Evolutionary conservation across 768 basidiomycete genomes (phyloP).

Genomic region (Hygrophorus pudorinus): DNA sequence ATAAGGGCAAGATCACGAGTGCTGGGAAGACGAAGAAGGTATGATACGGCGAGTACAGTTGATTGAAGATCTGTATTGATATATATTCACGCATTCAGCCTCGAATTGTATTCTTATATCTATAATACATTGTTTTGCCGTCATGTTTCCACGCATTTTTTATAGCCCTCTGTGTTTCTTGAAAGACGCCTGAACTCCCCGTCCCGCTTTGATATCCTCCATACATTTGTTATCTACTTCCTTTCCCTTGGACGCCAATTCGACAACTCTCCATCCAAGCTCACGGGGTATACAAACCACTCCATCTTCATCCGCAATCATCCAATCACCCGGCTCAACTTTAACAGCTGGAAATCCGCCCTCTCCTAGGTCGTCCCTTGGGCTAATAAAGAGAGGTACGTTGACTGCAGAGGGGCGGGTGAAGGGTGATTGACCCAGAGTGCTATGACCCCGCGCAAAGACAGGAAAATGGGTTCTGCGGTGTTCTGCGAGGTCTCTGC

Average conservation of each 20-base stretch:
- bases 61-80: too few relatives aligned
- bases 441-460: constrained; percentile 74
- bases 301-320: constrained; percentile 84
- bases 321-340: constrained; percentile 69
- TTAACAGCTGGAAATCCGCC: constrained; percentile 42
- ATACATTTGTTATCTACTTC: constrained; percentile 64
- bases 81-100: too few relatives aligned
- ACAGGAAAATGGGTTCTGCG: constrained; percentile 63
- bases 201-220: constrained; percentile 65
- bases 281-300: constrained; percentile 69
- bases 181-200: constrained; percentile 71
- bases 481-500: constrained; percentile 78
- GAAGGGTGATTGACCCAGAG: constrained; percentile 78
- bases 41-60: too few relatives aligned
- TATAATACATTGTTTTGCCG: constrained; percentile 1
- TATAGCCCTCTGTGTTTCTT: constrained; percentile 55
- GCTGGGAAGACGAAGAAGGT: too few relatives aligned
- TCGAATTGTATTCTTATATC: not conserved
- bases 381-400: constrained; percentile 45
- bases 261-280: constrained; percentile 43
- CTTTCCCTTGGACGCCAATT: constrained; percentile 46
- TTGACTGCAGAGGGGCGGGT: constrained; percentile 73
- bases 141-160: too few relatives aligned
- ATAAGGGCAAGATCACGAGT: not conserved
- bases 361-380: constrained; percentile 22